Evolutionary conservation across 192 early-diverging fungal genomes (phyloP), one percentile per base, ranked within the genome.

Genomic region (Geosiphon pyriformis): DNA sequence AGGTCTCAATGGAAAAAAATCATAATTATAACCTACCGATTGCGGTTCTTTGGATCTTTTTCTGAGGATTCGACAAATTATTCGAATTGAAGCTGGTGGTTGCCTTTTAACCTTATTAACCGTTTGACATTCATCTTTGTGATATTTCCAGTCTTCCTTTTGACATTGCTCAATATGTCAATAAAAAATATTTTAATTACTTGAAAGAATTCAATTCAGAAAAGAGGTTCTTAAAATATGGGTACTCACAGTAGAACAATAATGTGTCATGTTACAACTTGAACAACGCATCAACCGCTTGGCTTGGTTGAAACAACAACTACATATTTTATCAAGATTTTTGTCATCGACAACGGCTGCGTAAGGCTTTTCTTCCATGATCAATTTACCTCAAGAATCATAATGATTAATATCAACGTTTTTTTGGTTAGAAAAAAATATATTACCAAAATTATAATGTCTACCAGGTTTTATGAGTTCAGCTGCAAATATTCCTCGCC

Each of bases 61-160:
- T 58, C 72, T 69, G 0, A 77, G 20, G 46, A 78, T 48, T 20
- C 77, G 65, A 42, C 53, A 70, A 15, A 73, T 17, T 26, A 65
- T 29, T 25, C 77, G 72, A 30, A 78, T 65, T 18, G 60, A 70
- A 23, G 77, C 67, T 6, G 77, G 48, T 23, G 72, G 72, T 26
- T 56, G 58, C 34, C 69, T 58, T 27, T 62, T 30, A 15, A 74
- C 54, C 25, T 34, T 65, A 8, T 49, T 49, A 65, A 70, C 47
- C 17, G 72, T 22, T 23, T 69, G 67, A 47, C 77, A 78, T 70
- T 77, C 75, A 7, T 66, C 31, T 25, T 76, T 74, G 52, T 79
- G 76, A n/a, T 34, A 22, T 51, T 22, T 11, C 74, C 71, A 74
- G 49, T 79, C 76, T 27, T 35, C 30, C 30, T 27, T 20, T 33